A percentile compares a stretch with the other conserved stretches of the same genome.
Conservation (phyloP, 306 rosid genomes). For the Vachellia collinsii region DNA sequence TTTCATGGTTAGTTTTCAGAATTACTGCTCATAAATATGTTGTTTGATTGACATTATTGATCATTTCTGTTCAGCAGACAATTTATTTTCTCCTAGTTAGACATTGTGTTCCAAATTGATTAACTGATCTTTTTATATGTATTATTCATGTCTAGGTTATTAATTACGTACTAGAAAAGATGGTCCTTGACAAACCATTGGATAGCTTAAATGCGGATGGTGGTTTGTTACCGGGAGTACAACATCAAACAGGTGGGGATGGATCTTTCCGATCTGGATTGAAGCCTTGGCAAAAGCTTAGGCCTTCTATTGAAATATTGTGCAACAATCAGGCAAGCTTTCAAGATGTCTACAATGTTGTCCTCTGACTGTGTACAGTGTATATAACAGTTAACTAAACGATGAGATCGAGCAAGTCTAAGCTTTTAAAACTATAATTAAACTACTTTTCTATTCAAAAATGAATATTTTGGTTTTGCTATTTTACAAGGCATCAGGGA, state of each 20-base stretch:
- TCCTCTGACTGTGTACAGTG: slow-evolving; percentile 12
- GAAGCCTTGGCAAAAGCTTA: slow-evolving; percentile 88
- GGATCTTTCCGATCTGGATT: slow-evolving; percentile 83
- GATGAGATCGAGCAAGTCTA: slow-evolving; percentile 21
- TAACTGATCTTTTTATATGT: slow-evolving; percentile 23
- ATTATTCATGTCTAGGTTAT: slow-evolving; percentile 61
- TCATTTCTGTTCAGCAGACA: slow-evolving; percentile 11
- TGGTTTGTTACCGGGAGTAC: slow-evolving; percentile 68
- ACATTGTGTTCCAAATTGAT: slow-evolving; percentile 23
- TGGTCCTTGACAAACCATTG: slow-evolving; percentile 92
- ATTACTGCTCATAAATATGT: neutral
- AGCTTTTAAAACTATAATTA: slow-evolving; percentile 6
- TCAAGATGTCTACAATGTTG: slow-evolving; percentile 10
- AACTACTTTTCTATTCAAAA: slow-evolving; percentile 18
- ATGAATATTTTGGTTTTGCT: slow-evolving; percentile 5
- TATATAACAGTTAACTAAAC: neutral
- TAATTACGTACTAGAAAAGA: slow-evolving; percentile 88
- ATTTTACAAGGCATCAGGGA: slow-evolving; percentile 26
- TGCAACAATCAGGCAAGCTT: slow-evolving; percentile 93
- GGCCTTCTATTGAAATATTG: slow-evolving; percentile 89
- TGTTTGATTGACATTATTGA: slow-evolving; percentile 17
- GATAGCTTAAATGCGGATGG: slow-evolving; percentile 69
- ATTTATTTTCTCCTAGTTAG: slow-evolving; percentile 12
- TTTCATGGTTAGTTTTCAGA: neutral
- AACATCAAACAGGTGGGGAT: slow-evolving; percentile 64